Base-by-base conservation (phyloP, 768 basidiomycete species). In the Trametes punicea region DNA sequence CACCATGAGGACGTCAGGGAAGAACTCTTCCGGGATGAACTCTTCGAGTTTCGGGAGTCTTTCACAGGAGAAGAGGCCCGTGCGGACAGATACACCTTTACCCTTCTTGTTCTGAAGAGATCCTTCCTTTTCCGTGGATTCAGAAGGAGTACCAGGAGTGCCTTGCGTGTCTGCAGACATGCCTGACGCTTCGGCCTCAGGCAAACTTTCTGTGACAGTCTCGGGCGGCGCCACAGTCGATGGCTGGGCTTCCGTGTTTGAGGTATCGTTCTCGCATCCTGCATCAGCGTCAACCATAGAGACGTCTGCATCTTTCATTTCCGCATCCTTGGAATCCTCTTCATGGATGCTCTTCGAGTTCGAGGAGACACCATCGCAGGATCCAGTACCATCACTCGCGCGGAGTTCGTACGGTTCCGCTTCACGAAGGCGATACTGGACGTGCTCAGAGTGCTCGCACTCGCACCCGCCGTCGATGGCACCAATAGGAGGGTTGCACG, bases 1-100 rank as follows among this genome's bases (percentile, higher is more conserved):
- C 29, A 70, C 69, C 38, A 67, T 52, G 18, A 70, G 61, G 3
- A 38, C 33, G 51, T 67, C 67, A 10, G 69, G 69, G 26, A 68
- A 63, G 53, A 54, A 66, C 15, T 64, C 39, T 16, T 53, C 49
- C 0, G 67, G 67, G 36, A 70, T 66, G 53, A 60, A 60, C 50
- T 64, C 62, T 45, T 67, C 64, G 10, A 69, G 65, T 51, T 61
- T 65, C 13, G 66, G 64, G 16, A 66, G 57, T 6, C 53, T 63
- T 10, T 34, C 21, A 4, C 54, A 25, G 4, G 57, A 65, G 26
- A 55, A 63, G 21, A 3, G 26, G 4, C 33, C 25, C 30, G 41
- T 6, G 53, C 46, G 34, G 44, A 53, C 13, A 33, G 36, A 6
- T 49, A 4, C 34, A 7, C 5, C 15, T n/a, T 36, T 15, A 9